Percentiles rank a stretch among this genome's conserved stretches.
Evolutionary conservation across 805 yeast species (phyloP).

Genomic region (Isabelozyma heimii): DNA sequence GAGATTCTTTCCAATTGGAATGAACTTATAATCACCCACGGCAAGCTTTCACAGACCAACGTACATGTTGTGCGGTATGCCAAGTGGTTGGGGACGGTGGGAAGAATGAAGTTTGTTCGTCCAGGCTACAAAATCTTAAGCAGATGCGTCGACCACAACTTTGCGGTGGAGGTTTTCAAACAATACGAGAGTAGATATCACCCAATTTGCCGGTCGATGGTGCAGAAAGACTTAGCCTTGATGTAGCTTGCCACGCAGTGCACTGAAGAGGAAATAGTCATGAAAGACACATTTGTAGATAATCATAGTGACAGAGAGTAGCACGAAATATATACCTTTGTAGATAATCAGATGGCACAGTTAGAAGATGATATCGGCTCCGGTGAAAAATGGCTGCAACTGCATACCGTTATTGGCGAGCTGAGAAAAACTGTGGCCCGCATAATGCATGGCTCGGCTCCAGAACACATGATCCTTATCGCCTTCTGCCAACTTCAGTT

Average conservation of each 20-base stretch:
- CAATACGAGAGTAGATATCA: constrained; percentile 21
- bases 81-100: constrained; percentile 31
- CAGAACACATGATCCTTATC: too few relatives aligned
- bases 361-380: too few relatives aligned
- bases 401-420: too few relatives aligned
- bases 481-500: background rate
- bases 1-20: constrained; percentile 23
- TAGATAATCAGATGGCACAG: too few relatives aligned
- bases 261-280: too few relatives aligned
- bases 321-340: too few relatives aligned
- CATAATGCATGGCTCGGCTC: too few relatives aligned
- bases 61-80: constrained; percentile 18
- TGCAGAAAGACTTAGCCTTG: constrained; percentile 17
- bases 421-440: too few relatives aligned
- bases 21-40: constrained; percentile 20
- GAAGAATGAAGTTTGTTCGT: constrained; percentile 36
- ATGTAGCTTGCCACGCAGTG: background rate
- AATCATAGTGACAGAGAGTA: too few relatives aligned
- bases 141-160: constrained; percentile 18
- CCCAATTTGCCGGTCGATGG: constrained; percentile 29
- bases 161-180: constrained; percentile 24
- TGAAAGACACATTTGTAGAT: too few relatives aligned
- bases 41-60: constrained; percentile 10
- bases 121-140: constrained; percentile 28
- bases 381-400: too few relatives aligned